phyloP scores from a whole-genome alignment of 176 grass and related monocot genomes.

The Juncus inflexus region DNA sequence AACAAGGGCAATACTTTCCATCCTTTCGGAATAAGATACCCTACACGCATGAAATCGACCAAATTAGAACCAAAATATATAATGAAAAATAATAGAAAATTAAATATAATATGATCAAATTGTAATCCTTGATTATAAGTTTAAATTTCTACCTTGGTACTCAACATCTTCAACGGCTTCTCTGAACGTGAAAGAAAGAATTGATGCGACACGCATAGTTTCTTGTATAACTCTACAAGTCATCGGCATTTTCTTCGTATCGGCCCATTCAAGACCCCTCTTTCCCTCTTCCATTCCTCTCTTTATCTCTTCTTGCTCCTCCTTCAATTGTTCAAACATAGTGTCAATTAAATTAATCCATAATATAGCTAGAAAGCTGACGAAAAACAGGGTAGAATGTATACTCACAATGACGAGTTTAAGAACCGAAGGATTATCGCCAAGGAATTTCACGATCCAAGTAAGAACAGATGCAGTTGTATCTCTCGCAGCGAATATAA shows the following conservation, averaged over 20 bases:
- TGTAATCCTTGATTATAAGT: background rate
- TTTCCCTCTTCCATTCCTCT: conserved; percentile 39
- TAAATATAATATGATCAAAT: background rate
- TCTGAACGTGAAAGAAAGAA: conserved; percentile 97
- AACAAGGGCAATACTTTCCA: conserved; percentile 98
- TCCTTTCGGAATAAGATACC: conserved; percentile 97
- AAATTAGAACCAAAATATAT: background rate
- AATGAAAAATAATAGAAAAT: conserved; percentile 5
- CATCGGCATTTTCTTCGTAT: conserved; percentile 65
- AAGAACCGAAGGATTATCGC: conserved; percentile 71
- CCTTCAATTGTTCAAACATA: conserved; percentile 29
- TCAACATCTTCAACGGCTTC: conserved; percentile 97
- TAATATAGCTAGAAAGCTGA: background rate
- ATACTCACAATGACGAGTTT: conserved; percentile 67
- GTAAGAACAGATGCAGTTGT: conserved; percentile 97
- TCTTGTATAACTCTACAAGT: conserved; percentile 89
- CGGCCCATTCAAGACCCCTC: conserved; percentile 50
- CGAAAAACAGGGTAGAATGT: background rate
- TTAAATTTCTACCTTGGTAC: conserved; percentile 57
- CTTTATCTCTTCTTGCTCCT: conserved; percentile 76
- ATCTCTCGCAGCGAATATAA: conserved; percentile 93
- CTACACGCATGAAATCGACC: conserved; percentile 32
- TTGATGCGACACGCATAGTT: conserved; percentile 95
- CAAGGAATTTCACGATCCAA: conserved; percentile 97
- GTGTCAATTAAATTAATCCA: background rate